These are phyloP conservation scores for Perkinsus marinus DNA, from an alignment of 169 alveolate species.

Conservation along the genomic window DNA sequence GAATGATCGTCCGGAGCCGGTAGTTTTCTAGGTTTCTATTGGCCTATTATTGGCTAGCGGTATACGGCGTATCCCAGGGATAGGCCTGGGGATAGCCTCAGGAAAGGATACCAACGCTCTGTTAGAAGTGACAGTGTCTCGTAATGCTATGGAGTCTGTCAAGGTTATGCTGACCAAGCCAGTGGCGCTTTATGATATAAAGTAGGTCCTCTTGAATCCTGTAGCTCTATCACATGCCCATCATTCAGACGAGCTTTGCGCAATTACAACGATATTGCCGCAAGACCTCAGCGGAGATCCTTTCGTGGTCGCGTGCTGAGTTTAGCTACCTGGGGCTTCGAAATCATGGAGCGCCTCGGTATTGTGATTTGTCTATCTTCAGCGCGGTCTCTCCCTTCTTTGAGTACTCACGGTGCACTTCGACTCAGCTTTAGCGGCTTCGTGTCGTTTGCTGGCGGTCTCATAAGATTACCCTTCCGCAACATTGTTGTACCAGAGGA, in stretches of 20 bases:
- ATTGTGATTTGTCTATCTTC: background rate
- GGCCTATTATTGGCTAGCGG: no score
- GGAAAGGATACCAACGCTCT: no score
- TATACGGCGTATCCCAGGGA: no score
- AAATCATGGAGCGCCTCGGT: background rate
- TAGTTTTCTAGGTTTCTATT: no score
- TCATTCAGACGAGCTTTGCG: background rate
- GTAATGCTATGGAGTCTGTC: no score
- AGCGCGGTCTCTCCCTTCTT: background rate
- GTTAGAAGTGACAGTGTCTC: no score
- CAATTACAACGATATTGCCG: background rate
- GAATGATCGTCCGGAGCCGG: no score
- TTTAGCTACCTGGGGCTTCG: background rate
- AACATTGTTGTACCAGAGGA: background rate
- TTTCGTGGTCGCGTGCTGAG: background rate
- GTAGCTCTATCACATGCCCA: background rate
- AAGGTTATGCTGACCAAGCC: no score
- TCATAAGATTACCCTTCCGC: background rate
- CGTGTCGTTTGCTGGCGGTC: background rate
- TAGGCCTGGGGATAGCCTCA: no score
- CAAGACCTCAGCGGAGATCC: background rate
- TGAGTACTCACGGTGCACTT: background rate
- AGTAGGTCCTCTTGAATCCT: background rate
- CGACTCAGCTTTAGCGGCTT: background rate
- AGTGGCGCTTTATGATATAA: no score